These are phyloP conservation scores for Aaosphaeria pasadenensis DNA, from an alignment of 2,329 filamentous ascomycete genomes.

Conservation along the genomic window DNA sequence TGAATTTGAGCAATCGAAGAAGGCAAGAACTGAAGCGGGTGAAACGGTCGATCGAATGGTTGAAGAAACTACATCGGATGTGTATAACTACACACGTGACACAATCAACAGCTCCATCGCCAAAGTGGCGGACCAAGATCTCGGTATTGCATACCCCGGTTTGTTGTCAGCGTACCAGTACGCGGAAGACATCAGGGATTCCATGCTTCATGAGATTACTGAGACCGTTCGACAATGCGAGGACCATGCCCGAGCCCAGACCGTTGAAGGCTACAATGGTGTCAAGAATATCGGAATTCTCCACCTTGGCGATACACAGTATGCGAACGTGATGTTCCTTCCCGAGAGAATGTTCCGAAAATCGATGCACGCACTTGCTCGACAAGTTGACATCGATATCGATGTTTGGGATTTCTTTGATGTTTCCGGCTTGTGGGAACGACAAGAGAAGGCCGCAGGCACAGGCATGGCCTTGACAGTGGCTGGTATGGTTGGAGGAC, in stretches of 20 bases:
- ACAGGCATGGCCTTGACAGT: slow-evolving; percentile 94
- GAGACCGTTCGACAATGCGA: slow-evolving; percentile 77
- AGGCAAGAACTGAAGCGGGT: slow-evolving; percentile 73
- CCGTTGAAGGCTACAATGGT: slow-evolving; percentile 75
- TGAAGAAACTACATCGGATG: slow-evolving; percentile 78
- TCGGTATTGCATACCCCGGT: slow-evolving; percentile 84
- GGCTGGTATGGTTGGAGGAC: slow-evolving; percentile 77
- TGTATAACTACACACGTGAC: slow-evolving; percentile 79
- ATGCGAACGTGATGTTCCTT: slow-evolving; percentile 77
- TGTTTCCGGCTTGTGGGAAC: slow-evolving; percentile 74
- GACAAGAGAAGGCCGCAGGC: slow-evolving; percentile 91
- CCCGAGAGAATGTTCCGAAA: slow-evolving; percentile 92
- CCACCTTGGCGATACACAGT: slow-evolving; percentile 83
- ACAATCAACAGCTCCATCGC: slow-evolving; percentile 73
- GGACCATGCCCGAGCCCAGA: slow-evolving; percentile 75
- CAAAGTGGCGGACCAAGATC: slow-evolving; percentile 70
- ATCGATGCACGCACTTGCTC: slow-evolving; percentile 74
- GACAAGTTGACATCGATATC: slow-evolving; percentile 82
- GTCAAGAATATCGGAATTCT: slow-evolving; percentile 87
- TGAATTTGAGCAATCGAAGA: slow-evolving; percentile 77
- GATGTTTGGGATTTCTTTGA: slow-evolving; percentile 95
- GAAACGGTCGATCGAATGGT: slow-evolving; percentile 79
- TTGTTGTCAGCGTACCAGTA: slow-evolving; percentile 84
- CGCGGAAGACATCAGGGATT: slow-evolving; percentile 86
- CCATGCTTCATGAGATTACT: slow-evolving; percentile 86